Base-by-base conservation (phyloP, 1,139 yeast genomes). In the Saccharomyces hybrid region DNA sequence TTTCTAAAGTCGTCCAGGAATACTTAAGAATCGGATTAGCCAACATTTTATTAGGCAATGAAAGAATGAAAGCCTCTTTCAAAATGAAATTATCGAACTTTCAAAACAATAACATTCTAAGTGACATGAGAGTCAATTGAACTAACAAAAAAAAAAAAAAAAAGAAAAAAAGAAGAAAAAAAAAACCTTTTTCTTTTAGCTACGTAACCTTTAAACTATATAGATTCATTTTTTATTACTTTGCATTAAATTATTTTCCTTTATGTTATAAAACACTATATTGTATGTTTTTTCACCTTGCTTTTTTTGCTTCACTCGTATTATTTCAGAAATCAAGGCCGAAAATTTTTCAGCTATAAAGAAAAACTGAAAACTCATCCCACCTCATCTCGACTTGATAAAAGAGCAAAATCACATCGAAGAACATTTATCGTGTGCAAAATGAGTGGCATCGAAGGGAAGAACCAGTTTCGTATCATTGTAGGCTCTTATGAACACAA, bases 401-500 rank as follows among this genome's bases (percentile, higher is more conserved):
- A 1, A 27, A 25, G 31, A n/a, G 8, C 13, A 6, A 44, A 44
- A 41, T 25, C 26, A 46, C 23, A 20, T 20, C 4, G 4, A 20
- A 23, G 16, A 25, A 42, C 23, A 20, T 20, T 20, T 3, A 11
- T 13, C 20, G 48, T 26, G 48, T 14, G 13, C 5, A 27, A 26
- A 25, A 46, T 46, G 31, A 46, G 48, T 9, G 20, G 3, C 9
- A 46, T 46, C 2, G 48, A 11, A 5, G 49, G n/a, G 5, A 51
- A 38, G 31, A 69, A 67, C 57, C 77, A 74, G 64, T 86, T 93
- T 61, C 77, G 99, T 65, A 82, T 93, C 44, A 79, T 93, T 65
- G 95, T 89, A 8, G 99, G 98, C 25, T 90, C 98, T 0, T 93
- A 95, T 65, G 99, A 95, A 72, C 99, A 95, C 72, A 89, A 90